Base-by-base conservation (phyloP, 352 stramenopile species). In the Phytophthora multivora region DNA sequence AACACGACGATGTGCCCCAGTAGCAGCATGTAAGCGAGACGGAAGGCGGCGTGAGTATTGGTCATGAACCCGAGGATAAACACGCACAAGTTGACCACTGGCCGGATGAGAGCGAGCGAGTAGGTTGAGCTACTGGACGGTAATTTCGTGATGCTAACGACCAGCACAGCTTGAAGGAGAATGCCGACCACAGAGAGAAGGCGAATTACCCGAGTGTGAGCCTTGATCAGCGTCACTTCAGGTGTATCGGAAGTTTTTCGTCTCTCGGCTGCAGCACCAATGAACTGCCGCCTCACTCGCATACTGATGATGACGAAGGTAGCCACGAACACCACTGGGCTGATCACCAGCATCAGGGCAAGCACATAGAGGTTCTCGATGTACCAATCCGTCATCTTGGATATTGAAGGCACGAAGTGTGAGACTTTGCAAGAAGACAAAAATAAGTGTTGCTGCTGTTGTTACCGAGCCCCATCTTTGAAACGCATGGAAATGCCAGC, bases 1-100 rank as follows among this genome's bases (percentile, higher is more conserved):
- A 77, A 59, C 9, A 74, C 63, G 9, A 87, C 25, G 7, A 85
- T 66, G n/a, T 77, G 61, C n/a, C 47, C 56, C 1, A 84, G 50
- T 8, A 83, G 13, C 31, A 70, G 8, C 11, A 88, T 28, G 15
- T 74, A 80, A 1, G 66, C 40, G 16, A 83, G 38, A 13, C 79
- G 77, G 56, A 81, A 91, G n/a, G 73, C 75, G 13, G 75, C 64
- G 50, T 91, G 77, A 6, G 77, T 86, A 76, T 85, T 89, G 56
- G 77, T 89, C 75, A 83, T 88, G 58, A 91, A 91, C 26, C 75
- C 79, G 28, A 89, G 59, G 15, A 83, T 53, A 48, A 79, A 83
- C 5, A 60, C 63, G 49, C 75, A 86, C 23, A 83, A 31, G 41
- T 83, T 85, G 18, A 58, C 49, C 13, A 79, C 67, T 1, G 79